Conservation (phyloP, 176 grass and related monocot species). For the Ensete glaucum region DNA sequence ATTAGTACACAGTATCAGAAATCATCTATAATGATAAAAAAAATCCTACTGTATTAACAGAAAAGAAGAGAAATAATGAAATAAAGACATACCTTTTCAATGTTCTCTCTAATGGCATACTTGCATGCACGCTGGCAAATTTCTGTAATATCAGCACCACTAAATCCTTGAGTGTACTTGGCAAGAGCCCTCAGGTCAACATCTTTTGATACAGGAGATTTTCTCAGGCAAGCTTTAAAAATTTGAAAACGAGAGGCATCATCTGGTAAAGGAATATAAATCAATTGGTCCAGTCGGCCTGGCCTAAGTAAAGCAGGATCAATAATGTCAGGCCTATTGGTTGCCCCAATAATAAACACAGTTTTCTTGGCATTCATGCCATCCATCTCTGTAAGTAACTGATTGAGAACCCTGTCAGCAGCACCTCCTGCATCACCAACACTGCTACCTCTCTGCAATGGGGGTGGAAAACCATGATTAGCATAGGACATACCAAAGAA, state of each 20-base stretch:
- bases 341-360: conserved; percentile 21
- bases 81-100: conserved; percentile 10
- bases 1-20: background rate
- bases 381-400: conserved; percentile 22
- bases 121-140: conserved; percentile 23
- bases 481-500: background rate
- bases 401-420: conserved; percentile 24
- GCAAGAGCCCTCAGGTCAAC: conserved; percentile 7
- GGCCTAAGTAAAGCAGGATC: conserved; percentile 18
- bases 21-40: background rate
- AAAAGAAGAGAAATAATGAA: background rate
- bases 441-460: conserved; percentile 15
- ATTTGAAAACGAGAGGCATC: conserved; percentile 15
- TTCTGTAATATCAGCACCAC: conserved; percentile 22
- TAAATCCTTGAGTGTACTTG: conserved; percentile 21
- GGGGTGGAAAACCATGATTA: background rate
- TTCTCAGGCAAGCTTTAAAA: conserved; percentile 18
- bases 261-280: conserved; percentile 21
- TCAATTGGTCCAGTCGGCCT: conserved; percentile 16
- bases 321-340: conserved; percentile 20
- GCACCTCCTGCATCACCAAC: conserved; percentile 24
- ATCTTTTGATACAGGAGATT: conserved; percentile 14
- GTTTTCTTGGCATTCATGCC: conserved; percentile 22
- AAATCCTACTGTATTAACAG: background rate
- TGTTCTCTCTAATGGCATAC: conserved; percentile 20